Base-by-base conservation (phyloP, 1,284 basidiomycete genomes). In the Sparassis latifolia region DNA sequence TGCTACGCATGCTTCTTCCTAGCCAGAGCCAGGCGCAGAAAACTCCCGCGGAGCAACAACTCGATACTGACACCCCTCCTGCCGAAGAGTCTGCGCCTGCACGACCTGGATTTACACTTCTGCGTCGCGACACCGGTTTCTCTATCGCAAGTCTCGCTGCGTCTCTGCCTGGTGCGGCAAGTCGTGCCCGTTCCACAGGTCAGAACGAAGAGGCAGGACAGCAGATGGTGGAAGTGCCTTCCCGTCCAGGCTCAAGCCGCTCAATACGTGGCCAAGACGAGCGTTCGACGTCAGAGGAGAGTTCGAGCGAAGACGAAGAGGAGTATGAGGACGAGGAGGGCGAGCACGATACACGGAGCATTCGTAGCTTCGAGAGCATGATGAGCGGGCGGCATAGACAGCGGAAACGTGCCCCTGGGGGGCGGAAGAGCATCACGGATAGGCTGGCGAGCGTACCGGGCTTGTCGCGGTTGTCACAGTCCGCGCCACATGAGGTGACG, bases 301-400 rank as follows among this genome's bases (percentile, higher is more conserved):
- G 62, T n/a, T 62, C 62, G 2, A 61, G 63, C n/a, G 64, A 67
- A 59, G 66, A 65, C 0, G 69, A 66, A 0, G 68, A 69, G 31
- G 56, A 69, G 6, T 66, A 70, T 9, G 64, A 70, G 9, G 68
- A 69, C 3, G 69, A 67, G 32, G 69, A 69, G 29, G 69, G 65
- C 7, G 76, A 63, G 28, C 69, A 74, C 47, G 81, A 86, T 63
- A 61, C 78, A 43, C 75, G 82, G 67, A 89, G 86, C 59, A 89
- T 91, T 50, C 72, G 78, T 56, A 91, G 86, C 62, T 91, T 92
- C 59, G 86, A 87, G 69, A 89, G 80, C 58, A 89, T 90, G 86
- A 73, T 89, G 75, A 82, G 74, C 60, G 66, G 69, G 20, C 69
- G 72, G 48, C 73, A 72, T 51, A 64, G 66, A 62, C 72, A 62